Base-by-base conservation (phyloP, 2,329 filamentous ascomycete species). In the Fusarium austroafricanum region DNA sequence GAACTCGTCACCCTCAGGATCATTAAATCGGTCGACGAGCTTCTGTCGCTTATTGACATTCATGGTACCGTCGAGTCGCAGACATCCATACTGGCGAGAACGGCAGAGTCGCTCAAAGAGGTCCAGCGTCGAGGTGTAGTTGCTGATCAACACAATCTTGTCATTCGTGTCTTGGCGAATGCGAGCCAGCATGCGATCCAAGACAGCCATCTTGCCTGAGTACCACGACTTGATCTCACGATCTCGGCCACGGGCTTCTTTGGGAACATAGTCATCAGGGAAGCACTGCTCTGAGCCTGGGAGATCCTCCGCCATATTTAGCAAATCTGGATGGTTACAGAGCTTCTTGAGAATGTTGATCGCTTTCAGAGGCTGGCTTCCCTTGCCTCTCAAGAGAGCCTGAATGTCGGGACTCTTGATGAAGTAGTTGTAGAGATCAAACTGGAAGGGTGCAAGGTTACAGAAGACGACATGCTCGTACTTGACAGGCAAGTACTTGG, bases 381-480 rank as follows among this genome's bases (percentile, higher is more conserved):
- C 95, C 79, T 97, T 98, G 64, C 96, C 96, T 69, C 92, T 89
- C 35, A 99, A 86, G 43, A 99, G 83, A 53, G 92, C 94, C 77
- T 96, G 94, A 74, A 99, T 98, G 63, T 97, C 93, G 0, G 96
- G 95, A 62, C 94, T 97, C 49, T 92, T 93, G 79, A 99, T 94
- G 79, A 99, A 99, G 79, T 97, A 93, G 75, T 97, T 97, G 83
- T 99, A 99, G 2, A 99, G 83, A 70, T 93, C 92, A 55, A 94
- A 86, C 78, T 99, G 96, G 81, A 99, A 98, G 0, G 92, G 92
- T 17, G 96, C 92, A 44, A 97, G 86, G 72, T 95, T 95, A 84
- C 96, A 99, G 81, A 99, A 99, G 2, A 99, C 96, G 29, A 99
- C 96, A 77, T 99, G 96, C 79, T 99, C 96, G 79, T 99, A 99